Evolutionary conservation across 345 rosid genomes (phyloP).

Genomic region (Mercurialis annua): DNA sequence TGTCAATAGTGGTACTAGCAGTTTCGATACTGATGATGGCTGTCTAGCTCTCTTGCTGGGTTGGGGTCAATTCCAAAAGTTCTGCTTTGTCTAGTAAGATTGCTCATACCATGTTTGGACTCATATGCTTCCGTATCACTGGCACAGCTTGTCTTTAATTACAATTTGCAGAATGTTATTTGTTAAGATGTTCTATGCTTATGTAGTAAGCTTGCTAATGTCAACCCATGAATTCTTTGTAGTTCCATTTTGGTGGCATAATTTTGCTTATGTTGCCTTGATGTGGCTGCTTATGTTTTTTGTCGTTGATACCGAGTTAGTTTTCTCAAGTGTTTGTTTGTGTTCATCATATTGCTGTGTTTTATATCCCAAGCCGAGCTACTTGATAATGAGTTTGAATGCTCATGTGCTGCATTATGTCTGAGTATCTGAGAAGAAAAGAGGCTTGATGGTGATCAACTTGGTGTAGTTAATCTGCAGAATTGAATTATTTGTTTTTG

Average conservation of each 20-base stretch:
- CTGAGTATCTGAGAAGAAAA: no score
- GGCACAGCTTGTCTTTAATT: neutral
- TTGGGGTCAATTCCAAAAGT: slow-evolving; percentile 18
- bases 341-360: no score
- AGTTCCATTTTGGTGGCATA: neutral
- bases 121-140: neutral
- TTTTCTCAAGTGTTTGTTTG: no score
- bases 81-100: slow-evolving; percentile 16
- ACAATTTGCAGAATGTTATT: neutral
- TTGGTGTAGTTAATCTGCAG: no score
- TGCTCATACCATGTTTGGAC: neutral
- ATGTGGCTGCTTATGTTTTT: no score
- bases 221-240: neutral
- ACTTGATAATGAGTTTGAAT: no score
- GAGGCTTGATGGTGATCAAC: no score
- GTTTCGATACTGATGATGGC: slow-evolving; percentile 19
- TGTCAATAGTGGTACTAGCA: slow-evolving; percentile 21
- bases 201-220: neutral
- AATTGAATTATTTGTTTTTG: no score
- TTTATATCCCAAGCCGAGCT: no score
- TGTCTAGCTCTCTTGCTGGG: slow-evolving; percentile 26
- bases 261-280: no score
- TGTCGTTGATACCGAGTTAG: no score
- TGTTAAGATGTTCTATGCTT: neutral
- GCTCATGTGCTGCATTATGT: no score